A percentile compares a stretch with the other conserved stretches of the same genome.
These are phyloP conservation scores for Pseudonitzschia multiseries DNA, from an alignment of 108 stramenopile species.

Conservation along the genomic window DNA sequence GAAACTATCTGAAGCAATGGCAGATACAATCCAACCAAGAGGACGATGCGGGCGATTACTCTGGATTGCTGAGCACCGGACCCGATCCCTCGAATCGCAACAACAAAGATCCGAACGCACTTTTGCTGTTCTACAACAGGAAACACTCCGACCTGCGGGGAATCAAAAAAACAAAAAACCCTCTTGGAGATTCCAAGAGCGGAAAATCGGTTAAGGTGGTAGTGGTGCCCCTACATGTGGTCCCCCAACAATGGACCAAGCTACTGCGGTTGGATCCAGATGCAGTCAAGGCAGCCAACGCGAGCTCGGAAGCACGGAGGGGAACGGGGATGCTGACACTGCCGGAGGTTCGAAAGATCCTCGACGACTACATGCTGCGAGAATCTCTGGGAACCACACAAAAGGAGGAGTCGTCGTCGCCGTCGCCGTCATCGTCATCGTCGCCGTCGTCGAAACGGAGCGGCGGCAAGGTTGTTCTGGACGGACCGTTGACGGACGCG, in stretches of 20 bases:
- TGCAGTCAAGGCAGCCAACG: conserved; percentile 72
- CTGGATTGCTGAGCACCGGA: conserved; percentile 56
- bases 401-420: too few relatives aligned
- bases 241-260: conserved; percentile 56
- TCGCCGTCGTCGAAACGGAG: too few relatives aligned
- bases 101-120: conserved; percentile 59
- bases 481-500: conserved; percentile 79
- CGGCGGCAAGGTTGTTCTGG: conserved; percentile 44
- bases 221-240: conserved; percentile 58
- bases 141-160: conserved; percentile 49
- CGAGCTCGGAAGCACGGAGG: conserved; percentile 69
- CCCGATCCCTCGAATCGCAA: conserved; percentile 42
- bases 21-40: conserved; percentile 5
- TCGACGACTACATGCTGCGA: conserved; percentile 60
- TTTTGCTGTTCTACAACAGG: conserved; percentile 45
- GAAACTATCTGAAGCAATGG: conserved; percentile 66
- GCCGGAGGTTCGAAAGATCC: conserved; percentile 61
- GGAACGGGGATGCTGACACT: conserved; percentile 77
- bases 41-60: not conserved
- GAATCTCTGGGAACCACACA: conserved; percentile 54
- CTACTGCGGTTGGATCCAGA: conserved; percentile 55
- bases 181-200: not conserved
- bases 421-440: too few relatives aligned
- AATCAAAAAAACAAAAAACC: conserved; percentile 1
- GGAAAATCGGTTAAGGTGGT: conserved; percentile 40